Percentiles rank a stretch among this genome's conserved stretches.
These are phyloP conservation scores for Fonsecaea pedrosoi DNA, from an alignment of 2,329 filamentous ascomycete species.

Conservation along the genomic window DNA sequence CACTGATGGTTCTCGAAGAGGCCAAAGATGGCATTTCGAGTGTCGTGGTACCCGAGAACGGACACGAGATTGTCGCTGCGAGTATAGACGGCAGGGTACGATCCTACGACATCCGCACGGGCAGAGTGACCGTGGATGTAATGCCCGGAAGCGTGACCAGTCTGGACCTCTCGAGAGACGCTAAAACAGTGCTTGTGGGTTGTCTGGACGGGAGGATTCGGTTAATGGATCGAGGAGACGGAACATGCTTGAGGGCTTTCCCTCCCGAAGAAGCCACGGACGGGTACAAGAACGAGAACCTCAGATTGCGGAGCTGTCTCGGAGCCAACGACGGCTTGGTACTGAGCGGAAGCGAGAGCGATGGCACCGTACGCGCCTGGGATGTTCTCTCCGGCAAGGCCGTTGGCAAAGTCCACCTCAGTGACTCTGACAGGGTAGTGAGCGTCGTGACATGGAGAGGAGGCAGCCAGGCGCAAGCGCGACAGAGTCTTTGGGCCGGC, in stretches of 20 bases:
- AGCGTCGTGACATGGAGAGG: conserved; percentile 40
- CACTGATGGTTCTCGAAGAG: conserved; percentile 75
- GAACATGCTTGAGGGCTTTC: conserved; percentile 76
- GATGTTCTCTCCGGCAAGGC: conserved; percentile 75
- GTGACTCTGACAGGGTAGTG: conserved; percentile 34
- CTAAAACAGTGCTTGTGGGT: conserved; percentile 74
- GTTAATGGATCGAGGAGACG: conserved; percentile 79
- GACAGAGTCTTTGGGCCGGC: conserved; percentile 37
- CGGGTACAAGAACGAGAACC: conserved; percentile 66
- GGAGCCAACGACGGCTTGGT: conserved; percentile 79
- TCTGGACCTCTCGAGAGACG: conserved; percentile 72
- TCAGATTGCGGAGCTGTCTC: conserved; percentile 77
- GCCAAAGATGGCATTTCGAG: conserved; percentile 67
- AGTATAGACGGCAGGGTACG: conserved; percentile 86
- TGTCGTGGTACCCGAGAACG: conserved; percentile 27
- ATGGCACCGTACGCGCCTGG: conserved; percentile 78
- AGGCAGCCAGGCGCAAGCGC: conserved; percentile 34
- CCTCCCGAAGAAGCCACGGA: conserved; percentile 49
- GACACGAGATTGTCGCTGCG: conserved; percentile 66
- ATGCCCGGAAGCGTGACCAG: conserved; percentile 74
- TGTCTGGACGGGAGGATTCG: conserved; percentile 77
- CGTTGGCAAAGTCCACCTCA: conserved; percentile 35
- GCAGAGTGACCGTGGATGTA: conserved; percentile 72
- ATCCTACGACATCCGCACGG: conserved; percentile 82
- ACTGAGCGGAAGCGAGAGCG: conserved; percentile 78